phyloP scores from a whole-genome alignment of 2,329 filamentous ascomycete genomes.

The Tympanopsis confertula region DNA sequence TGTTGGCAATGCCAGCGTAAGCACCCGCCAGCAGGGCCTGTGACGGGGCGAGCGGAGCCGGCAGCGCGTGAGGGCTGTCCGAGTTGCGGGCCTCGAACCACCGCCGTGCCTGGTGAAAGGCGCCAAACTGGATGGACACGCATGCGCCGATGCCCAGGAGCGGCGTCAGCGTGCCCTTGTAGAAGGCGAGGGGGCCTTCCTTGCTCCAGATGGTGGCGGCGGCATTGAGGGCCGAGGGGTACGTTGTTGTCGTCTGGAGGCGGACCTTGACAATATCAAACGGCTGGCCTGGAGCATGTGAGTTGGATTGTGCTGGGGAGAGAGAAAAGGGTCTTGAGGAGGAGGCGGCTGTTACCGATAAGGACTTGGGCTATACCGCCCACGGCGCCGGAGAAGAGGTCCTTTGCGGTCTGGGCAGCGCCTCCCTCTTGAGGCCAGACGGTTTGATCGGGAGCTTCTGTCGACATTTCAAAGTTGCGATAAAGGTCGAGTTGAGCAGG shows the following conservation, averaged over 20 bases:
- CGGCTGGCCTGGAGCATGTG: constrained; percentile 42
- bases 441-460: constrained; percentile 9
- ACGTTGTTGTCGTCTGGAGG: constrained; percentile 76
- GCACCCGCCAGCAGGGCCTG: constrained; percentile 56
- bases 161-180: constrained; percentile 94
- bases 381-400: constrained; percentile 79
- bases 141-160: constrained; percentile 93
- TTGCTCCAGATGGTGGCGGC: constrained; percentile 75
- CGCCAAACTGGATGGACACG: constrained; percentile 96
- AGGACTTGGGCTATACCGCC: constrained; percentile 91
- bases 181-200: constrained; percentile 85
- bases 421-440: constrained; percentile 13
- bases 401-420: constrained; percentile 62
- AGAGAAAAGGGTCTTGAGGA: constrained; percentile 5
- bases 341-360: constrained; percentile 47
- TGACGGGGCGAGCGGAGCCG: background rate
- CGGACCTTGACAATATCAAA: constrained; percentile 96
- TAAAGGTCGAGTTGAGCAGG: too few relatives aligned
- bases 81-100: constrained; percentile 69
- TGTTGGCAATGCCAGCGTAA: constrained; percentile 86
- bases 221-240: constrained; percentile 68
- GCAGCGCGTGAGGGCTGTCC: constrained; percentile 41
- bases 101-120: constrained; percentile 84
- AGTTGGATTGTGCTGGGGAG: constrained; percentile 8
- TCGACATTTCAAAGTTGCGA: background rate